Evolutionary conservation across 768 basidiomycete species (phyloP), one percentile per base, ranked within the genome.

Genomic region (Rhodocollybia butyracea): DNA sequence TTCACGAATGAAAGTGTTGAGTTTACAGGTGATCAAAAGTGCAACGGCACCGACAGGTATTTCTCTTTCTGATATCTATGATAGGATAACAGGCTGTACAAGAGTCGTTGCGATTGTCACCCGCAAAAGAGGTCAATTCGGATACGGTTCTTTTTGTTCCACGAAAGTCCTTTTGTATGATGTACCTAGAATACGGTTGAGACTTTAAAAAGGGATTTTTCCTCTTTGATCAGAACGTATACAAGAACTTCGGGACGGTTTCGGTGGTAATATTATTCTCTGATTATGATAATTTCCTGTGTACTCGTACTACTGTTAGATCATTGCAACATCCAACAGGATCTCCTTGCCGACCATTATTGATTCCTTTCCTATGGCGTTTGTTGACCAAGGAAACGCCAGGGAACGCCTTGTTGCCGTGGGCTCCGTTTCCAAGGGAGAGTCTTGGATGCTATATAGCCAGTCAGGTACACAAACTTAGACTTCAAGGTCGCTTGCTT

Each of bases 271-370:
- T 8, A 11, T 38, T 39, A 45, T 45, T 29, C 26, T 17, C 26
- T 12, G 30, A 24, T 19, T 30, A 31, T 32, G 47, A 31, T 50
- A 22, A 32, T 50, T 6, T 24, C n/a, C 47, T n/a, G n/a, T 31
- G 43, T 45, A 29, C 17, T 27, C 19, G 29, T 42, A 59, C 32
- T 58, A 34, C 54, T 46, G 21, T 46, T 59, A 56, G 57, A 57
- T n/a, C n/a, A n/a, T n/a, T n/a, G n/a, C n/a, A 41, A 58, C 64
- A 67, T 65, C 65, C 63, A 71, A 68, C 57, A 64, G 66, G 62
- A 71, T 85, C 80, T 60, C 83, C 84, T 84, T 85, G 84, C 80
- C 82, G 80, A 86, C 84, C 66, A 68, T 68, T 68, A 69, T 75
- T 74, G 74, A 74, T 75, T 66, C 67, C 71, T 72, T 68, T 66